A percentile compares a stretch with the other conserved stretches of the same genome.
phyloP scores from a whole-genome alignment of 2,329 filamentous ascomycete genomes.

The Hymenoscyphus linearis region DNA sequence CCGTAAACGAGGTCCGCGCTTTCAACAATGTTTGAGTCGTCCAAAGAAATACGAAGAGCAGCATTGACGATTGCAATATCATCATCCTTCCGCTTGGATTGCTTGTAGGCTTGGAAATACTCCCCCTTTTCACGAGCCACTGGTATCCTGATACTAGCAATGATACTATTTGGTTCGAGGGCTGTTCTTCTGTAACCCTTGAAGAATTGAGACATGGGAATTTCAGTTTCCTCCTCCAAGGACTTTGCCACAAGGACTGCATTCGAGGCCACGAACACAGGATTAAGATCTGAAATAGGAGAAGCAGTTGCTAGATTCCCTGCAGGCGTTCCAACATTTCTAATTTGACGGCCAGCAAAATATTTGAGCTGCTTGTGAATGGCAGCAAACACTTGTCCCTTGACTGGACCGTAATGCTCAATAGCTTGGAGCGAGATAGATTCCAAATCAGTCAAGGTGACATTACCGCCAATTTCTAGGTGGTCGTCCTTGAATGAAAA shows the following conservation, averaged over 20 bases:
- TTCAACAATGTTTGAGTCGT: conserved; percentile 63
- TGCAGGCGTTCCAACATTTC: conserved; percentile 95
- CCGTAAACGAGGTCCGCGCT: conserved; percentile 82
- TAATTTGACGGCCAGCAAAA: conserved; percentile 91
- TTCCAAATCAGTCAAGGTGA: conserved; percentile 87
- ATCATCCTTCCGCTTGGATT: conserved; percentile 94
- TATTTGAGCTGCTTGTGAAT: conserved; percentile 92
- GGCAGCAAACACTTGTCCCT: conserved; percentile 73
- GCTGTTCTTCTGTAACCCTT: conserved; percentile 85
- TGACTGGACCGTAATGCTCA: conserved; percentile 62
- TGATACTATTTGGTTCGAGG: conserved; percentile 73
- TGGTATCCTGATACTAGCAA: conserved; percentile 82
- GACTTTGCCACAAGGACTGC: conserved; percentile 78
- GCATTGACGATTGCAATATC: conserved; percentile 97
- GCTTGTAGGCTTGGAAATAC: conserved; percentile 87
- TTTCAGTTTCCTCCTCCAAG: conserved; percentile 64
- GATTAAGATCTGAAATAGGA: conserved; percentile 94
- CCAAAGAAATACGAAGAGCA: conserved; percentile 69
- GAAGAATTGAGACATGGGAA: conserved; percentile 93
- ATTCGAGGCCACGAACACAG: conserved; percentile 84
- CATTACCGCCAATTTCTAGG: conserved; percentile 89
- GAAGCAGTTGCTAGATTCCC: conserved; percentile 93
- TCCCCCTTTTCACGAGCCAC: conserved; percentile 70
- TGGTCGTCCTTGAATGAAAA: conserved; percentile 75
- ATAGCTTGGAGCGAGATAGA: conserved; percentile 75